phyloP scores from a whole-genome alignment of 805 yeast species.

The Schwanniomyces sp. region DNA sequence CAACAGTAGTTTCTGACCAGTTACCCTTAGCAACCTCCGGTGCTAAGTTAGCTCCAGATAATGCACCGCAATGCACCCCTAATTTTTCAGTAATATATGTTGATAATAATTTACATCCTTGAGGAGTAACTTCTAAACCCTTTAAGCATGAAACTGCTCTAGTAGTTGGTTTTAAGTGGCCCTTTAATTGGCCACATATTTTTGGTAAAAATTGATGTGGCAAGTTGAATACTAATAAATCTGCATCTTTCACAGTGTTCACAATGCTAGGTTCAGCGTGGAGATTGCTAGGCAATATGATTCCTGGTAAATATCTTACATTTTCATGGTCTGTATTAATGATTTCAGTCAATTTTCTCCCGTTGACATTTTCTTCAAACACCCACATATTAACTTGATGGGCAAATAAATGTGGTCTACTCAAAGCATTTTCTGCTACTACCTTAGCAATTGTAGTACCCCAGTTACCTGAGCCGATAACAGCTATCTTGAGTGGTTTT shows the following conservation, averaged over 20 bases:
- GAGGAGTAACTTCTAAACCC: constrained; percentile 85
- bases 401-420: constrained; percentile 71
- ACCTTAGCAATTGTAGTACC: constrained; percentile 97
- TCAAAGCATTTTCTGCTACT: constrained; percentile 81
- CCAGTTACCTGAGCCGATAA: constrained; percentile 97
- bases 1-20: constrained; percentile 98
- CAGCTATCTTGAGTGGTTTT: constrained; percentile 46
- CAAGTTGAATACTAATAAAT: constrained; percentile 86
- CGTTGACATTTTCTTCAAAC: constrained; percentile 78
- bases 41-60: constrained; percentile 96
- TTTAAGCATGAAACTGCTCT: constrained; percentile 95
- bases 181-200: constrained; percentile 74
- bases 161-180: constrained; percentile 64
- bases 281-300: constrained; percentile 81
- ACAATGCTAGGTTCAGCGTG: constrained; percentile 83
- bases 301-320: constrained; percentile 90
- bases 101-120: constrained; percentile 83
- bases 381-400: constrained; percentile 94
- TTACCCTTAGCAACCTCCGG: constrained; percentile 93
- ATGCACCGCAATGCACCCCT: constrained; percentile 91
- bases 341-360: constrained; percentile 80
- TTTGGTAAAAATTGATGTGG: constrained; percentile 94
- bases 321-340: constrained; percentile 91
- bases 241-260: constrained; percentile 76
- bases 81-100: constrained; percentile 75